Base-by-base conservation (phyloP, 768 basidiomycete species). In the Pulveroboletus ravenelii region DNA sequence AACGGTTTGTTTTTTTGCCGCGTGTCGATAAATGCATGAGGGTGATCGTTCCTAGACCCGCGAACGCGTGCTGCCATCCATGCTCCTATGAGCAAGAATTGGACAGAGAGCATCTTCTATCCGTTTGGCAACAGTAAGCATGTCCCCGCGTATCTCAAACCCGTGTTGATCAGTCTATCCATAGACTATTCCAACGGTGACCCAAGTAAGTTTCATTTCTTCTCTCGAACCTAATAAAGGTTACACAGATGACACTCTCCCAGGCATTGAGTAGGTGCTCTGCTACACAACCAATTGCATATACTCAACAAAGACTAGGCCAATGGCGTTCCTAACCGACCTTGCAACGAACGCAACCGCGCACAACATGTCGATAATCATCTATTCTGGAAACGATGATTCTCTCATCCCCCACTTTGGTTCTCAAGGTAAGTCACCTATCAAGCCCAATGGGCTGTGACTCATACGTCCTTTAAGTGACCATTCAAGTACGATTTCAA, bases 321-420 rank as follows among this genome's bases (percentile, higher is more conserved):
- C 85, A 5, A 84, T 84, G 73, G 74, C 69, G 20, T 85, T 85
- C 64, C 68, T 87, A 29, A 72, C 75, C 1, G 82, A 83, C 27
- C 73, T 87, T n/a, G 84, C 85, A 5, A 75, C 79, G 12, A 87
- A 87, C 52, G 78, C 80, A 18, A 75, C 83, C 0, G 71, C 70
- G 1, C 75, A 75, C 6, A 64, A 71, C 23, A 64, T 88, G 23
- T 68, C 70, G 1, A 65, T 86, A n/a, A 68, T 86, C 10, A 63
- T 87, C 14, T 86, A 70, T 61, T 85, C 84, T 23, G 86, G 80
- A 13, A 87, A 87, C 57, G 81, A 85, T 53, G 86, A 88, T 62
- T 70, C 79, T 7, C 77, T 87, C 20, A 70, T 85, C 42, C 71
- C 84, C 2, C 85, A 86, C 58, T 70, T 74, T 25, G 78, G 83